Conservation (phyloP, 805 yeast species). For the Metschnikowia lachancei region DNA sequence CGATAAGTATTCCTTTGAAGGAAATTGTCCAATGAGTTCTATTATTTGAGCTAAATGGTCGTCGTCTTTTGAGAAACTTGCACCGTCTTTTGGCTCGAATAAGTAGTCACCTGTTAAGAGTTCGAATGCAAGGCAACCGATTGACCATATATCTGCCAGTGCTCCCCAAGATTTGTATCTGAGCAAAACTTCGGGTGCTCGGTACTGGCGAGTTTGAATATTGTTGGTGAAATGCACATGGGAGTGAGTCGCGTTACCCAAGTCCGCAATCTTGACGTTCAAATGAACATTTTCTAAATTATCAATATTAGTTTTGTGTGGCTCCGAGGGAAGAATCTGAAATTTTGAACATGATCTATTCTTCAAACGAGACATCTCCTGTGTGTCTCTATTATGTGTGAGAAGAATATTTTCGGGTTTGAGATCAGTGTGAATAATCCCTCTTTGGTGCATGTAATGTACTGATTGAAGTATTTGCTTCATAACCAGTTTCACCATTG, state of each 20-base stretch:
- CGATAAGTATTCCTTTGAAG: slow-evolving; percentile 53
- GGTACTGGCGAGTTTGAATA: slow-evolving; percentile 87
- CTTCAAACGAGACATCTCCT: not conserved
- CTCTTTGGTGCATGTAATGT: slow-evolving; percentile 71
- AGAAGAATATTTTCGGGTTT: slow-evolving; percentile 62
- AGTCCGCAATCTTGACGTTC: slow-evolving; percentile 78
- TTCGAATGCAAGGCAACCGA: slow-evolving; percentile 89
- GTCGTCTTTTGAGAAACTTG: slow-evolving; percentile 80
- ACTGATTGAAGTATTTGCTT: slow-evolving; percentile 72
- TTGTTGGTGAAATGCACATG: slow-evolving; percentile 81
- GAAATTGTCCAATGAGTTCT: slow-evolving; percentile 72
- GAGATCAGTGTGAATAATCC: slow-evolving; percentile 70
- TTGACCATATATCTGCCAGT: slow-evolving; percentile 93
- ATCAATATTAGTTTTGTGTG: slow-evolving; percentile 8
- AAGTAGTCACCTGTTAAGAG: slow-evolving; percentile 90
- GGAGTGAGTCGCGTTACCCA: slow-evolving; percentile 88
- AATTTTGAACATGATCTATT: not conserved
- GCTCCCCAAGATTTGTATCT: slow-evolving; percentile 79
- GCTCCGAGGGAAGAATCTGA: slow-evolving; percentile 20
- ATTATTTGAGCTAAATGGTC: slow-evolving; percentile 96
- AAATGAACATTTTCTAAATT: slow-evolving; percentile 12
- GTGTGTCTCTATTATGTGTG: slow-evolving; percentile 1
- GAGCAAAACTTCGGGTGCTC: slow-evolving; percentile 74
- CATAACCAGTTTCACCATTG: slow-evolving; percentile 76
- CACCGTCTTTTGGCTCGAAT: slow-evolving; percentile 84